Evolutionary conservation across 805 yeast genomes (phyloP), one percentile per base, ranked within the genome.

Genomic region (Metschnikowia anglica): DNA sequence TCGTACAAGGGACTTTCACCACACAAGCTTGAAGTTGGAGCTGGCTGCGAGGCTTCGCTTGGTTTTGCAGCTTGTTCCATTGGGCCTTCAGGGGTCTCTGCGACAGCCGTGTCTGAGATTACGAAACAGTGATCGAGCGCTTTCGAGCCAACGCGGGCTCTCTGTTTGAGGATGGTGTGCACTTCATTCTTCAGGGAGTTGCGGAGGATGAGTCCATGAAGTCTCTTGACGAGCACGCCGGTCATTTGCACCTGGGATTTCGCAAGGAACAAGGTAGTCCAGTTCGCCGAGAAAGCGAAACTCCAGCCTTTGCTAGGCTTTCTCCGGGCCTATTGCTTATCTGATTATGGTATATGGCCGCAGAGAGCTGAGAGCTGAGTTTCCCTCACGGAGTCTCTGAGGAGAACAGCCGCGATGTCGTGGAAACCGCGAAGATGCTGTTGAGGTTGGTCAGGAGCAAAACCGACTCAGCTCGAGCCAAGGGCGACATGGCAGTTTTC

Each of bases 221-320:
- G 2, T 7, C 25, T 16, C 17, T 35, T 17, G 12, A 12, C 15
- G 32, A 25, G 6, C 12, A 26, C 11, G 17, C 27, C 25, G 25
- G 18, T 19, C 21, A 12, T 17, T 10, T 26, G 31, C 32, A 9
- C 4, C 18, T 26, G 21, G 20, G n/a, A 6, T 11, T 18, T 18
- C 39, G 39, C 18, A 35, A 18, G n/a, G 15, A 25, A 17, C 32
- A 11, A 35, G 21, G 11, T 35, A 17, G 18, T 35, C n/a, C 32
- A 26, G 20, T 25, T 35, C 10, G 39, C 39, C n/a, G 18, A 17
- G 17, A 20, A 23, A 9, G 40, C 29, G 7, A 29, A 37, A 5
- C 12, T 37, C 13, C 28, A 11, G 13, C 40, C 40, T 21, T 37
- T 28, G 28, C n/a, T 37, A 28, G 21, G 20, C 16, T 37, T 28